Evolutionary conservation across 176 grass and related monocot species (phyloP), one percentile per base, ranked within the genome.

Genomic region (Secale cereale): DNA sequence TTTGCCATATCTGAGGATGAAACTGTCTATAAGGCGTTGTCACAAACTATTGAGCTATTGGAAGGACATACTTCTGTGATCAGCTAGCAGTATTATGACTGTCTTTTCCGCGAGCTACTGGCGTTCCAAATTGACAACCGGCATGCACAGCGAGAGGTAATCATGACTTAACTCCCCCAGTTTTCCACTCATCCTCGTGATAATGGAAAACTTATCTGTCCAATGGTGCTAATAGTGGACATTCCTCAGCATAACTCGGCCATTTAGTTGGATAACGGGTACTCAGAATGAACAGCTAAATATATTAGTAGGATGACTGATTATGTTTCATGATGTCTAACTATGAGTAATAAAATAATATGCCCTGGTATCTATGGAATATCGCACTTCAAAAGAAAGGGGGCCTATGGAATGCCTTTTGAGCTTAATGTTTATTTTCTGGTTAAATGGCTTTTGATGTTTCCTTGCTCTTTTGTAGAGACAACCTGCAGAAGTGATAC

Each of bases 1-100:
- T 97, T 97, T 86, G 79, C 88, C 45, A 92, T 97, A 66, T 97
- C 95, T 2, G 92, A 97, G 86, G 86, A 97, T 83, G 74, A 65
- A 62, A 65, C 84, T 48, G 88, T 94, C 33, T 89, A 86, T 59
- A 91, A 83, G 65, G 92, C 43, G 3, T 4, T 43, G 41, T 43
- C 41, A 43, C 41, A 4, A 43, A 43, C 41, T 43, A 43, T 4
- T 43, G 41, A 43, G 41, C 41, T 43, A 43, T 43, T 43, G 41
- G 41, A 43, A 43, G 11, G 12, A 43, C 41, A 43, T 43, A 43
- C 41, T 43, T 43, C 41, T 43, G 12, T 13, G 41, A 43, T 43
- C 41, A 43, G 41, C 41, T 12, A 43, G 12, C 41, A 43, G 3
- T 43, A 43, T 13, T 43, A 43, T 43, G 41, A 12, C 41, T 43